These are phyloP conservation scores for Hypoxylon sp. DNA, from an alignment of 2,329 filamentous ascomycete genomes.

Conservation along the genomic window DNA sequence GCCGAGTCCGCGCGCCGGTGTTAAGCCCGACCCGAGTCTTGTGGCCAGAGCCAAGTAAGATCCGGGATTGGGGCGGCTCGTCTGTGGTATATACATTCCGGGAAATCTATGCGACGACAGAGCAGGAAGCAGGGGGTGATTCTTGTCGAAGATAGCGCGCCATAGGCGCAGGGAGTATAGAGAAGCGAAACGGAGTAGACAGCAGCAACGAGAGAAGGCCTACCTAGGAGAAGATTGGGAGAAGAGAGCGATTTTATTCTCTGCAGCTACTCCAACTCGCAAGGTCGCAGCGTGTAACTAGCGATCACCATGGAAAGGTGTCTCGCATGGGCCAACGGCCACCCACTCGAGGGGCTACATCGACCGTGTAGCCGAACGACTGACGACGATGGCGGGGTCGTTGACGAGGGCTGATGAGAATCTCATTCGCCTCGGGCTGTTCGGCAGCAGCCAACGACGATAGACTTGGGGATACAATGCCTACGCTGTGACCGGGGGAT, in stretches of 20 bases:
- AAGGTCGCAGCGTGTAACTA: conserved; percentile 36
- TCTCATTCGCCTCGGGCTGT: conserved; percentile 30
- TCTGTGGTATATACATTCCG: conserved; percentile 36
- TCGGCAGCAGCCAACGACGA: conserved; percentile 30
- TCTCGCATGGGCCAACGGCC: conserved; percentile 32
- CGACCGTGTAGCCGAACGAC: conserved; percentile 24
- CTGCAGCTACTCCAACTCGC: conserved; percentile 17
- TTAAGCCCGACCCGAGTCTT: conserved; percentile 11
- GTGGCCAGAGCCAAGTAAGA: conserved; percentile 20
- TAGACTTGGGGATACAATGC: conserved; percentile 29
- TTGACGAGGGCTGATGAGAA: conserved; percentile 15
- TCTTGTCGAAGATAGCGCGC: conserved; percentile 22
- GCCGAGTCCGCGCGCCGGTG: conserved; percentile 9
- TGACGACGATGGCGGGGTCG: conserved; percentile 33
- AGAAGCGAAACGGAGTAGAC: conserved; percentile 22
- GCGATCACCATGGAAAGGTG: conserved; percentile 25
- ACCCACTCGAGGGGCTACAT: conserved; percentile 25
- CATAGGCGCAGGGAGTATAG: conserved; percentile 25
- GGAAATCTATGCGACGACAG: conserved; percentile 16
- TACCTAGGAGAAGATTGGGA: conserved; percentile 23
- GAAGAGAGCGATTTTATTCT: conserved; percentile 34
- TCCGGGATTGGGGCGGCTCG: conserved; percentile 18
- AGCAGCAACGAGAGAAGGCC: conserved; percentile 16
- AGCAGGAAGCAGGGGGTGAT: conserved; percentile 16
- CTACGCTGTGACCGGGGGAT: conserved; percentile 27